phyloP scores from a whole-genome alignment of 2,329 filamentous ascomycete genomes.

The Hyphodiscus sp. region DNA sequence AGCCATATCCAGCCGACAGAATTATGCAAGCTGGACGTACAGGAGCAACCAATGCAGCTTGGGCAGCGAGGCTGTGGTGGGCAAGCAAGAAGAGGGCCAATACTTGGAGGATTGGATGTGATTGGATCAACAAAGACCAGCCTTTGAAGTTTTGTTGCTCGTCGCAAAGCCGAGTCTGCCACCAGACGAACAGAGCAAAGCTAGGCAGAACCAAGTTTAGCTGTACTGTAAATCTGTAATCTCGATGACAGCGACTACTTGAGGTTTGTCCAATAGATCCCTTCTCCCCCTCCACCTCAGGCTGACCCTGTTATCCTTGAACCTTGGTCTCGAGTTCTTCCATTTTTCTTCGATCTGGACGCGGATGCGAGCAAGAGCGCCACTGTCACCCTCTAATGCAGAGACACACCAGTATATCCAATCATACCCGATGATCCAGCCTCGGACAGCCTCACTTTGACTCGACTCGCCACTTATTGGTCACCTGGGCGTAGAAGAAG shows the following conservation, averaged over 20 bases:
- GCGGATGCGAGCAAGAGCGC: conserved; percentile 17
- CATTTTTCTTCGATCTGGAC: conserved; percentile 5
- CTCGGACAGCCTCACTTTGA: not conserved
- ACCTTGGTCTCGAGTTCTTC: not conserved
- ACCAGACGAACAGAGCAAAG: too few relatives aligned
- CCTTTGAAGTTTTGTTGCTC: not conserved
- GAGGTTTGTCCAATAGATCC: too few relatives aligned
- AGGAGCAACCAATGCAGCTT: conserved; percentile 20
- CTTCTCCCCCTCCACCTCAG: too few relatives aligned
- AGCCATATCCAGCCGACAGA: conserved; percentile 7
- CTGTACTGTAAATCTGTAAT: too few relatives aligned
- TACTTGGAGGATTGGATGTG: not conserved
- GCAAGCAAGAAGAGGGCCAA: not conserved
- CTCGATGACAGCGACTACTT: too few relatives aligned
- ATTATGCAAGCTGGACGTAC: conserved; percentile 16
- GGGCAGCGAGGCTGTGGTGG: conserved; percentile 23
- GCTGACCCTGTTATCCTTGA: conserved; percentile 1
- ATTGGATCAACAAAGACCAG: not conserved
- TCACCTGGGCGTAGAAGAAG: not conserved
- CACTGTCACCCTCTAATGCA: conserved; percentile 14
- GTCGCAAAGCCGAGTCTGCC: too few relatives aligned
- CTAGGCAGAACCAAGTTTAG: too few relatives aligned
- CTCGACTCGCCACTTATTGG: not conserved
- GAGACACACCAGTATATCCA: conserved; percentile 3
- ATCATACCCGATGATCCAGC: conserved; percentile 7